Base-by-base conservation (phyloP, 2,329 filamentous ascomycete genomes). In the Botryotinia globosa region DNA sequence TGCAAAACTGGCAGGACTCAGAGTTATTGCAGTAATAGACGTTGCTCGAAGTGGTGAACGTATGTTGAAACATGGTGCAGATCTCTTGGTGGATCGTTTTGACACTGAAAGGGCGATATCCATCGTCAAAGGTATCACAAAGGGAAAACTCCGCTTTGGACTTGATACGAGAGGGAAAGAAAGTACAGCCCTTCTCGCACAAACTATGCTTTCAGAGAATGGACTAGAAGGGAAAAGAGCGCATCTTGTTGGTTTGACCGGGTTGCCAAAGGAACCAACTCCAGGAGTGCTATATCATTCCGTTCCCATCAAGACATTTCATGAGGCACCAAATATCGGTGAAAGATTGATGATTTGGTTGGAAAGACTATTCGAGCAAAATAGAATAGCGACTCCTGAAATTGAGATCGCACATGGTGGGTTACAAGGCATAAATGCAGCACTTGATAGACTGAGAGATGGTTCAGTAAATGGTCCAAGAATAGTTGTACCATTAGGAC, bases 301-400 rank as follows among this genome's bases (percentile, higher is more conserved):
- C 0, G 89, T 94, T 0, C 92, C 92, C 0, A 92, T 94, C 74
- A 94, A 94, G 80, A 78, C 93, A 6, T 94, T 93, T 78, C 92
- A 94, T 78, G 89, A 91, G 73, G 85, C 90, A 0, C 86, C 88
- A 0, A 84, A 84, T 2, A 83, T 94, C 0, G 92, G 92, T 0
- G 86, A 89, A 74, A 84, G 84, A 0, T 79, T 93, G 71, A 88
- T 89, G 20, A 79, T 83, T 1, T 94, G 92, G 92, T 82, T 93
- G 39, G 91, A 93, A 79, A 82, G 84, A 37, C 80, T 94, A n/a
- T 80, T 94, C 10, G 83, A 85, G 14, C 82, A 84, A 0, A 83
- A 85, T 0, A 79, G 84, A 0, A 77, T 94, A 4, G 81, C 84
- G 7, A 84, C 90, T 7, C 91, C 91, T 0, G 89, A 91, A 44